Evolutionary conservation across 2,329 filamentous ascomycete species (phyloP).

Genomic region (Pyricularia grisea): DNA sequence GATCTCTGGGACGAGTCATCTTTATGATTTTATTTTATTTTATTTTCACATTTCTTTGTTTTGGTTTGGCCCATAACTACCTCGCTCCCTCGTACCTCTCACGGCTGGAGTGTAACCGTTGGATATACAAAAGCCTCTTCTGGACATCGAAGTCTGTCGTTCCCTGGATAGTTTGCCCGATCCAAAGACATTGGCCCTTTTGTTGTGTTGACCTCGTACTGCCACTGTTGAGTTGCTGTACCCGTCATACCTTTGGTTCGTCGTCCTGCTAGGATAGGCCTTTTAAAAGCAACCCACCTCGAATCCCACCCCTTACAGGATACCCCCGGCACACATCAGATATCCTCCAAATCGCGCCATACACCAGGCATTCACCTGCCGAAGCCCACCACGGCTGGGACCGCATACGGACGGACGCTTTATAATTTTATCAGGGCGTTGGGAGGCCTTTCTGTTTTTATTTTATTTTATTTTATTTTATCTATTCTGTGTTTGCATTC

Average conservation of each 20-base stretch:
- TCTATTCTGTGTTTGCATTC: neutral
- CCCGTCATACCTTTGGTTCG: neutral
- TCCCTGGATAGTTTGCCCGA: neutral
- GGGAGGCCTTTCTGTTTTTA: neutral
- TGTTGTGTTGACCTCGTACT: neutral
- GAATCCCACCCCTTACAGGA: neutral
- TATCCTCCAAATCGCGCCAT: neutral
- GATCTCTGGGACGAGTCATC: neutral
- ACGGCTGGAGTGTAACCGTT: neutral
- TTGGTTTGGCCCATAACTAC: neutral
- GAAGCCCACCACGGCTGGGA: neutral
- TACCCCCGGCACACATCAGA: neutral
- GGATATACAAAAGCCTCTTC: neutral
- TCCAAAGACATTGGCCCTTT: neutral
- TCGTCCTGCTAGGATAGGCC: neutral
- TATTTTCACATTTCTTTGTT: neutral
- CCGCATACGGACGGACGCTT: neutral
- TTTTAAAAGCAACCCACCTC: neutral
- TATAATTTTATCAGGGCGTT: neutral
- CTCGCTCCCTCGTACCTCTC: neutral
- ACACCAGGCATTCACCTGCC: neutral
- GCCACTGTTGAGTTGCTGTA: neutral
- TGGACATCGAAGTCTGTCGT: neutral
- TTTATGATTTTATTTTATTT: neutral
- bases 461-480: neutral